Evolutionary conservation across 345 rosid species (phyloP).

Genomic region (Hibiscus mutabilis): DNA sequence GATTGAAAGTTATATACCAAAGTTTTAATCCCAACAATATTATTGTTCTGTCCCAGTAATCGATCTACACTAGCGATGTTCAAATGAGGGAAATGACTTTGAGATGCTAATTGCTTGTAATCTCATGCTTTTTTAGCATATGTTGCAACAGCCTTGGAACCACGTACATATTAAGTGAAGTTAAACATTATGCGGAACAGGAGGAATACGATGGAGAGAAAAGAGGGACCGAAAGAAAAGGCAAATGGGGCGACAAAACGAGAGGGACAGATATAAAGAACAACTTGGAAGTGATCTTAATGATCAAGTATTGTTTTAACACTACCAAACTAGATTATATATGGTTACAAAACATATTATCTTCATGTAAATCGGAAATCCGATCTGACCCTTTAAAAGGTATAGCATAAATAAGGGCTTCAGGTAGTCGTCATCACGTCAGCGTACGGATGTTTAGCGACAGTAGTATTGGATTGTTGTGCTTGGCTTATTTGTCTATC

Average conservation of each 20-base stretch:
- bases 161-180: no score
- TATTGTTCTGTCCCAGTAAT: no score
- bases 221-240: background rate
- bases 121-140: no score
- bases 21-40: no score
- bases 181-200: background rate
- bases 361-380: background rate
- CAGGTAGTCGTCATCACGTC: background rate
- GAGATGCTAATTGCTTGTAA: no score
- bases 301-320: no score
- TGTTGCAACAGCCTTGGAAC: no score
- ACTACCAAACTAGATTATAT: no score
- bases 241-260: background rate
- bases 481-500: conserved; percentile 6
- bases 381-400: background rate
- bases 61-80: no score
- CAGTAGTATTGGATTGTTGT: background rate
- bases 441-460: background rate
- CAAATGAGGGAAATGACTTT: no score
- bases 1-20: no score
- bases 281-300: background rate
- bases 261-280: background rate
- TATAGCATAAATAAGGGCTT: background rate
- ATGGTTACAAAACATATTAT: no score
- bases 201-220: background rate